Evolutionary conservation across 257 asterid genomes (phyloP), one percentile per base, ranked within the genome.

Genomic region (Henckelia pumila): DNA sequence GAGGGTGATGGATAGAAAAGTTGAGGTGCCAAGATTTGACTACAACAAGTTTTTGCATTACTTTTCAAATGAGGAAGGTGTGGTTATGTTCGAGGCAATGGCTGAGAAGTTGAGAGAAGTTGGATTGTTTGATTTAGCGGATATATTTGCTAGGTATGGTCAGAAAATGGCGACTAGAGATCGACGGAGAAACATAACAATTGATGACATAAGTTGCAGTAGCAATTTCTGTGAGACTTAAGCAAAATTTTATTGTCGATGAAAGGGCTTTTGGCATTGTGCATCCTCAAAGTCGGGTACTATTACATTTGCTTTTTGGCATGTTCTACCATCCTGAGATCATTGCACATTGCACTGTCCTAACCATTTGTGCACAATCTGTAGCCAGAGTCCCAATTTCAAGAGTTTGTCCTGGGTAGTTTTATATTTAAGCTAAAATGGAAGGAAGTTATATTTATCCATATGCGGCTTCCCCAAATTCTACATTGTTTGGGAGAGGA

Each of bases 1-100:
- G 84, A 88, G 99, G 70, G 75, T 84, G 69, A 8, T 87, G 49
- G 70, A 86, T 63, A 81, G 89, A 52, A 89, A 91, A 23, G 49
- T 80, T 63, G 89, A 85, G 76, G 99, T 90, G 76, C 96, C 95
- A 7, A 86, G 96, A 68, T 93, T 93, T 79, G 97, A 93, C 81
- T 90, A 90, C 66, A 93, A 93, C 70, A 85, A 73, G 84, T 90
- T 88, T 30, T 75, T 93, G 88, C 88, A 89, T 72, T 90, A 74
- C 68, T 88, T 79, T 69, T 93, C 99, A 13, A 90, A 84, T 32
- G 95, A 93, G 68, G 95, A 86, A 75, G 97, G 99, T 10, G 91
- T 79, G 9, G 66, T 69, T 64, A 93, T 93, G 99, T 93, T 93
- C 77, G 92, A 80, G 73, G 80, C 50, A 30, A 86, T 93, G 97